Conservation (phyloP, 192 early-diverging fungal species). For the Coemansia sp. region DNA sequence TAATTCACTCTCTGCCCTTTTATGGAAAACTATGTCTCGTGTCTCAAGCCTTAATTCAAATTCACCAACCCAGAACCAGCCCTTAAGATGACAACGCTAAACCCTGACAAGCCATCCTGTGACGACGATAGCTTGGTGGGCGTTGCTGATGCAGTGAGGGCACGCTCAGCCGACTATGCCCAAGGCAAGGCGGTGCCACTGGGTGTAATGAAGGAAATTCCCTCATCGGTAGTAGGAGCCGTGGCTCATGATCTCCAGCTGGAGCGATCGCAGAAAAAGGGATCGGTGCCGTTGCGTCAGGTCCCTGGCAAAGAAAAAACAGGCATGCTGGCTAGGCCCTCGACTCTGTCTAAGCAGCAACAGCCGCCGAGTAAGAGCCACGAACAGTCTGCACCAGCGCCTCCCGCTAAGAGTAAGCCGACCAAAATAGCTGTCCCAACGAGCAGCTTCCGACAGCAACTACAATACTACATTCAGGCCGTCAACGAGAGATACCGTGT, state of each 20-base stretch:
- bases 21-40: no score
- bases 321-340: slow-evolving; percentile 8
- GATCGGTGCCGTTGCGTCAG: slow-evolving; percentile 6
- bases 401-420: not conserved
- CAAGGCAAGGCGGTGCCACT: slow-evolving; percentile 1
- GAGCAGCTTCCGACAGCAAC: not conserved
- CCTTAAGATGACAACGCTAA: not conserved
- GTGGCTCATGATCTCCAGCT: slow-evolving; percentile 7
- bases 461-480: not conserved
- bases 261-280: slow-evolving; percentile 4
- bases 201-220: slow-evolving; percentile 3
- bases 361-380: not conserved
- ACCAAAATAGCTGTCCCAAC: not conserved
- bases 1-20: no score
- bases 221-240: not conserved
- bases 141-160: slow-evolving; percentile 4
- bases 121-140: not conserved
- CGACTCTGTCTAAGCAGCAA: not conserved
- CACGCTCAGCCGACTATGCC: not conserved
- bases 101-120: not conserved
- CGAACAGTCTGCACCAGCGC: not conserved
- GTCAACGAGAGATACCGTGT: not conserved
- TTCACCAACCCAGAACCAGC: no score
- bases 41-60: no score
- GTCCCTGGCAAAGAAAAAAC: slow-evolving; percentile 7